These are phyloP conservation scores for Exophiala spinifera DNA, from an alignment of 2,329 filamentous ascomycete species.

Conservation along the genomic window DNA sequence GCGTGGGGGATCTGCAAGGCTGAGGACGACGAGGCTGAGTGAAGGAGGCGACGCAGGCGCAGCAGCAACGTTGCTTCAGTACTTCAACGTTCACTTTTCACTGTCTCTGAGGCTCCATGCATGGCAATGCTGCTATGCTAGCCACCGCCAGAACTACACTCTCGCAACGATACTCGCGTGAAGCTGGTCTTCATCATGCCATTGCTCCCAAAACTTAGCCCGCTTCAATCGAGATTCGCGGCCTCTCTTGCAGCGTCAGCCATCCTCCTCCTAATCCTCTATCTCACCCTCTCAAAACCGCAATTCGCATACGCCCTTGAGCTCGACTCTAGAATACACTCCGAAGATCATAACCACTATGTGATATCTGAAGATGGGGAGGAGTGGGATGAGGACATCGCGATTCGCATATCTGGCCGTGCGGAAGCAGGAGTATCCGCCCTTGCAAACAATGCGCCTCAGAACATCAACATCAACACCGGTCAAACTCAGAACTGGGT, in stretches of 20 bases:
- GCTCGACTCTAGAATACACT: conserved; percentile 41
- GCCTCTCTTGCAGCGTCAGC: conserved; percentile 62
- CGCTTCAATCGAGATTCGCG: conserved; percentile 68
- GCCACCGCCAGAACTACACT: neutral
- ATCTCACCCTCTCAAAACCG: conserved; percentile 58
- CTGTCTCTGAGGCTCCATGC: no score
- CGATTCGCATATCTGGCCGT: conserved; percentile 55
- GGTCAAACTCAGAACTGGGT: conserved; percentile 64
- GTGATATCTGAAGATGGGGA: conserved; percentile 37
- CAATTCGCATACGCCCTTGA: conserved; percentile 64
- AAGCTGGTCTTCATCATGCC: conserved; percentile 35
- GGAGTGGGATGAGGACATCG: conserved; percentile 32
- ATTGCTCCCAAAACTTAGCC: conserved; percentile 53
- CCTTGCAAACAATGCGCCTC: conserved; percentile 64
- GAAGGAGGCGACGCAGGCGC: no score
- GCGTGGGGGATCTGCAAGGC: neutral
- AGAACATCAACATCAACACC: conserved; percentile 57
- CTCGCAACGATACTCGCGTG: neutral
- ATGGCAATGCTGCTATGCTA: conserved; percentile 3
- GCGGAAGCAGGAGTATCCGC: conserved; percentile 49
- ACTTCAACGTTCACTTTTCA: no score
- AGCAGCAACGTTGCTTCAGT: no score
- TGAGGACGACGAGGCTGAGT: neutral
- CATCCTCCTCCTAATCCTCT: conserved; percentile 59
- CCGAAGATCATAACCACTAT: conserved; percentile 47